Conservation (phyloP, 164 flowering plant species). For the Chimonanthus salicifolius region DNA sequence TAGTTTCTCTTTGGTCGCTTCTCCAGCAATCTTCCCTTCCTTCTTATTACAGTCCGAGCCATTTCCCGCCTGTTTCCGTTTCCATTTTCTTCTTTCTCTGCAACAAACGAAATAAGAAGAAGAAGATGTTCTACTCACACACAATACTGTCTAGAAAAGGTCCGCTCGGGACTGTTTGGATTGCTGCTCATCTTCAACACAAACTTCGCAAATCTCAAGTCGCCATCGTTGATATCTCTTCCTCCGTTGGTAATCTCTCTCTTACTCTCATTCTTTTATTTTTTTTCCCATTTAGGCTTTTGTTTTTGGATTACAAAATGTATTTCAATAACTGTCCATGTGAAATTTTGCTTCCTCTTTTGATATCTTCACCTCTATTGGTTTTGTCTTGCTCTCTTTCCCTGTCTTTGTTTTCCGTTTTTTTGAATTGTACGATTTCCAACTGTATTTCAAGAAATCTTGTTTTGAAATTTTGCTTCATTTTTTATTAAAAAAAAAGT, state of each 20-base stretch:
- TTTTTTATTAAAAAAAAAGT: too few relatives aligned
- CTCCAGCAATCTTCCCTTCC: neutral
- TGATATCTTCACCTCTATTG: too few relatives aligned
- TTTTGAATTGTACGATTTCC: neutral
- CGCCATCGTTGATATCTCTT: slow-evolving; percentile 44
- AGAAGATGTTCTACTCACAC: slow-evolving; percentile 75
- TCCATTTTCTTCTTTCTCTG: neutral
- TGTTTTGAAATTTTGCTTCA: too few relatives aligned
- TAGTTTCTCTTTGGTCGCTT: neutral
- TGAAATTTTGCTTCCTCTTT: neutral
- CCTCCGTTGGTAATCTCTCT: slow-evolving; percentile 51
- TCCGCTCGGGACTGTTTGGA: slow-evolving; percentile 84
- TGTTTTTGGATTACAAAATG: neutral
- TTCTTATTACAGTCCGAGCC: neutral
- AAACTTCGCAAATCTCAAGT: slow-evolving; percentile 60
- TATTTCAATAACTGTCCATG: neutral
- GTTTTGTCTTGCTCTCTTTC: neutral
- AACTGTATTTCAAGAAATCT: too few relatives aligned
- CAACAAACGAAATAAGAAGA: neutral
- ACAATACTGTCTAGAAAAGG: slow-evolving; percentile 67
- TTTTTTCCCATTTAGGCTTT: neutral
- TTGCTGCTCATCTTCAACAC: slow-evolving; percentile 80
- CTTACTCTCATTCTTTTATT: neutral
- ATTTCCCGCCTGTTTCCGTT: neutral
- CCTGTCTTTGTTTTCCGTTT: neutral